phyloP scores from a whole-genome alignment of 306 rosid species.

The Glycine latifolia region DNA sequence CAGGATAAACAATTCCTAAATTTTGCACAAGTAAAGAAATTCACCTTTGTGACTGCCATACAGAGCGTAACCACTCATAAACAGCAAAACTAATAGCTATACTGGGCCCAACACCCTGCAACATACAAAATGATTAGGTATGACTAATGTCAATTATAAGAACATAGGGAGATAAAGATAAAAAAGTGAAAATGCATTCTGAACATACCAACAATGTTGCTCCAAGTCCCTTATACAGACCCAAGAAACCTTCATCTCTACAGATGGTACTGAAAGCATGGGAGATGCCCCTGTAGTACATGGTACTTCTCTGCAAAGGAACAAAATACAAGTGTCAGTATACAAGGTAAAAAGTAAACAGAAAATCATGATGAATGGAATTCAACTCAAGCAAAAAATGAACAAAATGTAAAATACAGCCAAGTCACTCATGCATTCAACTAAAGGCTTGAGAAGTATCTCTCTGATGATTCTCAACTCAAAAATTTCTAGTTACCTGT shows the following conservation, averaged over 20 bases:
- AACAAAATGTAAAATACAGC: not conserved
- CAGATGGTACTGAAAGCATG: constrained; percentile 81
- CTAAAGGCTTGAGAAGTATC: constrained; percentile 2
- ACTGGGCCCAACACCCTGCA: constrained; percentile 92
- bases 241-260: constrained; percentile 79
- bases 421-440: not conserved
- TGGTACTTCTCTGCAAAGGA: constrained; percentile 64
- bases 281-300: constrained; percentile 77
- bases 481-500: constrained; percentile 61
- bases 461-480: not conserved
- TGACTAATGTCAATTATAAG: not conserved
- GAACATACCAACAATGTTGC: constrained; percentile 80
- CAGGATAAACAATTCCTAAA: constrained; percentile 32
- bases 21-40: constrained; percentile 16
- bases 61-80: constrained; percentile 72
- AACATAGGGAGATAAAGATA: not conserved
- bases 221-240: constrained; percentile 92
- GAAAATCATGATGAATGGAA: constrained; percentile 13
- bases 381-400: not conserved
- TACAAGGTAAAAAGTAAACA: constrained; percentile 35
- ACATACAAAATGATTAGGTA: constrained; percentile 33
- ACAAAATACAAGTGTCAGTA: constrained; percentile 34
- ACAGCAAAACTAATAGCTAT: constrained; percentile 86
- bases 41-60: constrained; percentile 78
- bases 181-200: not conserved